Conservation (phyloP, 306 rosid species). For the Herpetospermum pedunculosum region DNA sequence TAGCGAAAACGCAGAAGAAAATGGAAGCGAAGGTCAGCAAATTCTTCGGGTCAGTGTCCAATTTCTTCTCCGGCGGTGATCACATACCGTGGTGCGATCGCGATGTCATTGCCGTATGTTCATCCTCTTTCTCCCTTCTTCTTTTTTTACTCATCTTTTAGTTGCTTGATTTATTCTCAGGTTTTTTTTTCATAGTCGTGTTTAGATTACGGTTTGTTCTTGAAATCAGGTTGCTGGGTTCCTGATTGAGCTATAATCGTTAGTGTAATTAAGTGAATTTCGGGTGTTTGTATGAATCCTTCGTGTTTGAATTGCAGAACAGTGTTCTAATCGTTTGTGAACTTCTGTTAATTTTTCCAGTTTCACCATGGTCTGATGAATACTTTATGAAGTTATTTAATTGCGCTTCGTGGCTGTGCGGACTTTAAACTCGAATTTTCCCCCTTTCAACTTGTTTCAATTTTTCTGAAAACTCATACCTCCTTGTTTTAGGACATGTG, state of each 20-base stretch:
- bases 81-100: conserved; percentile 65
- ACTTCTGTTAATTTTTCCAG: neutral
- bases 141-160: neutral
- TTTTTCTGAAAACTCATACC: neutral
- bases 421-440: neutral
- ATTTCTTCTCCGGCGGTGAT: conserved; percentile 72
- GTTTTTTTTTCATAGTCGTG: neutral
- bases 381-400: neutral
- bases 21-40: conserved; percentile 56
- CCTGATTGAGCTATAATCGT: neutral
- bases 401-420: neutral
- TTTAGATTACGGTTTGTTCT: neutral
- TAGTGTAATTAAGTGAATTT: neutral
- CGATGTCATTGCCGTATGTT: conserved; percentile 49
- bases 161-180: neutral
- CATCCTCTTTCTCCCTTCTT: neutral
- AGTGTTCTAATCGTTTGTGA: neutral
- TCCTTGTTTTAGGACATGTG: neutral
- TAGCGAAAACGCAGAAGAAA: neutral
- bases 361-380: neutral
- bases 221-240: neutral
- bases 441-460: neutral
- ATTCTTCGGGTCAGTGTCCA: conserved; percentile 46
- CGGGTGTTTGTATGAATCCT: neutral
- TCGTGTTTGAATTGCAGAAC: neutral